phyloP scores from a whole-genome alignment of 2,329 filamentous ascomycete genomes.

The Trichoderma breve region DNA sequence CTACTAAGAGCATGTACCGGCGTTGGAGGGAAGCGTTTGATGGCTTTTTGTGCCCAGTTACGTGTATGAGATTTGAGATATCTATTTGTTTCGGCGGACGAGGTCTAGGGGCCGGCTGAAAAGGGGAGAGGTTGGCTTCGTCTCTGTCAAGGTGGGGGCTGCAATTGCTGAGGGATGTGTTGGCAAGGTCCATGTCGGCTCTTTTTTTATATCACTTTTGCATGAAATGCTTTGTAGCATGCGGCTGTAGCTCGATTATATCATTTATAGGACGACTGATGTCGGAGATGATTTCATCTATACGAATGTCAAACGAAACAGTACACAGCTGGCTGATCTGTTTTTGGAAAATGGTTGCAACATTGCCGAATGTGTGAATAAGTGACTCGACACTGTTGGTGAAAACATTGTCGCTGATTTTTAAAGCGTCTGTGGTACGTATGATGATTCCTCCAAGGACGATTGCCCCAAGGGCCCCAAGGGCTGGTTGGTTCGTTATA shows the following conservation, averaged over 20 bases:
- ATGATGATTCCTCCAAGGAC: neutral
- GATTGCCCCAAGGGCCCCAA: neutral
- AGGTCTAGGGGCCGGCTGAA: neutral
- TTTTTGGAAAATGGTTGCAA: neutral
- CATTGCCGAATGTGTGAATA: neutral
- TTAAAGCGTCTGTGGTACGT: too few species aligned
- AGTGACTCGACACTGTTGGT: neutral
- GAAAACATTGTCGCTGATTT: neutral
- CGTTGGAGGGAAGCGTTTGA: constrained; percentile 17
- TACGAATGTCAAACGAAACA: neutral
- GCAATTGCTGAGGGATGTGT: neutral
- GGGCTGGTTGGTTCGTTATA: neutral
- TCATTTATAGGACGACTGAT: neutral
- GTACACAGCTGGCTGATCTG: neutral
- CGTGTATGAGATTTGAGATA: neutral
- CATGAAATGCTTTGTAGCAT: neutral
- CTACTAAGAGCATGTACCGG: constrained; percentile 5
- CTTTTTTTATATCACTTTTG: neutral
- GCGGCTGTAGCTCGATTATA: neutral
- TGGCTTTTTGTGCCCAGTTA: neutral
- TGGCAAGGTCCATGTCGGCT: neutral
- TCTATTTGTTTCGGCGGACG: neutral
- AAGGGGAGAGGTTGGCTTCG: neutral
- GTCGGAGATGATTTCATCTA: neutral
- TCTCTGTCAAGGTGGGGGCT: neutral